These are phyloP conservation scores for Pterulicium gracile DNA, from an alignment of 1,284 basidiomycete species.

Conservation along the genomic window DNA sequence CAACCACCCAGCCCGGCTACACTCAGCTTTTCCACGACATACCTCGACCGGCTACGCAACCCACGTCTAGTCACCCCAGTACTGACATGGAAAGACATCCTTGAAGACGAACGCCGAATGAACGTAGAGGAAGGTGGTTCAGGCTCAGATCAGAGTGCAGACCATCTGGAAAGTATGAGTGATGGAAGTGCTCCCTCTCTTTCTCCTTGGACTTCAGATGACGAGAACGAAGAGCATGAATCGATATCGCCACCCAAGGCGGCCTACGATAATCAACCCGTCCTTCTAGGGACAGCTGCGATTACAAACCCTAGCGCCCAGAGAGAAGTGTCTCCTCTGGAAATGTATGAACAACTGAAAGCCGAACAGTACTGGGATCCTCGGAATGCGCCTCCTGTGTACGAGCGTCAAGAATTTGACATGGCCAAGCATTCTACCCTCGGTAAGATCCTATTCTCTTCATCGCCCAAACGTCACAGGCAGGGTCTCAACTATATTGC, in stretches of 20 bases:
- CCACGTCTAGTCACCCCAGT: slow-evolving; percentile 28
- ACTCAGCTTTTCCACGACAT: slow-evolving; percentile 35
- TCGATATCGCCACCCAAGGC: not conserved
- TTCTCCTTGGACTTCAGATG: not conserved
- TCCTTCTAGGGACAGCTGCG: too few relatives aligned
- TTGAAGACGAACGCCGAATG: slow-evolving; percentile 48
- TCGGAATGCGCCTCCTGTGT: too few relatives aligned
- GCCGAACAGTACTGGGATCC: slow-evolving; percentile 63
- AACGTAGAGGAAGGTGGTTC: not conserved
- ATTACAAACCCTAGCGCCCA: too few relatives aligned
- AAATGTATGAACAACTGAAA: slow-evolving; percentile 45
- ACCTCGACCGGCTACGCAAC: slow-evolving; percentile 35
- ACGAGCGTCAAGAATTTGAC: too few relatives aligned
- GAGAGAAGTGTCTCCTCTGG: slow-evolving; percentile 28
- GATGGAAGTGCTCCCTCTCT: slow-evolving; percentile 26
- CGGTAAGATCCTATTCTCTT: too few relatives aligned
- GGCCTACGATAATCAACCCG: too few relatives aligned
- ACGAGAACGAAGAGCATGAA: not conserved
- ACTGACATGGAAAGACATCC: slow-evolving; percentile 64
- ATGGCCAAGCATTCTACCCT: too few relatives aligned
- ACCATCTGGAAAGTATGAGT: slow-evolving; percentile 64
- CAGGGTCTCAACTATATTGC: too few relatives aligned
- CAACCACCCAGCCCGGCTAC: slow-evolving; percentile 36
- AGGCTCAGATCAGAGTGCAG: slow-evolving; percentile 13
- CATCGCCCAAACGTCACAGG: too few relatives aligned